Evolutionary conservation across 2,329 filamentous ascomycete species (phyloP), one percentile per base, ranked within the genome.

Genomic region (Colletotrichum camelliae): DNA sequence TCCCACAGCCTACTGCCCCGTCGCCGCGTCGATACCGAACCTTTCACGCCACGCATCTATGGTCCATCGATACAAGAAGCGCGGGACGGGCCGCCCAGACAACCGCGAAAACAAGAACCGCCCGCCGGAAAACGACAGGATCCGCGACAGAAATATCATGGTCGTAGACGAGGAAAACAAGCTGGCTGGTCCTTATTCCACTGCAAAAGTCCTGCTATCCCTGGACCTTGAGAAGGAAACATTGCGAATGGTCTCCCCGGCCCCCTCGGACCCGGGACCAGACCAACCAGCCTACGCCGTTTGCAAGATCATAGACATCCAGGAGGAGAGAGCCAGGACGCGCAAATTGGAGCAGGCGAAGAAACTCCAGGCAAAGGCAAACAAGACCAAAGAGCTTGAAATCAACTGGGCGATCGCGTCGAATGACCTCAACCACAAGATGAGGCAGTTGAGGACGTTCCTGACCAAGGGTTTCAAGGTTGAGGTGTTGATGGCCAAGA

Each of bases 351-450:
- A 86, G 77, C 84, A 85, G 79, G 87, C 82, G 78, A 85, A 82
- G 69, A 86, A 87, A 61, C 85, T 86, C 74, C 79, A 80, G 79
- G 81, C 85, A 78, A 76, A 83, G 81, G 79, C 81, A 24, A 80
- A 86, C 43, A 88, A 87, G 78, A 82, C 84, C 18, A 98, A 98
- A 86, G 93, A 93, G 81, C 84, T 98, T n/a, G 96, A 98, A 85
- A 80, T 98, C 80, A 96, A 95, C 83, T 98, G 96, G 96, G 93
- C 93, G 39, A 97, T 98, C 80, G 93, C 92, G 76, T 81, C 84
- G 15, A 91, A 96, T 81, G 96, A 98, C 86, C 83, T 98, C 68
- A 86, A 86, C n/a, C 93, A 94, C 82, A 91, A 93, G 81, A 82
- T 97, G 83, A 90, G 90, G 80, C 91, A 92, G 85, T 83, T 96